phyloP scores from a whole-genome alignment of 192 early-diverging fungal species.

The Coemansia sp. region DNA sequence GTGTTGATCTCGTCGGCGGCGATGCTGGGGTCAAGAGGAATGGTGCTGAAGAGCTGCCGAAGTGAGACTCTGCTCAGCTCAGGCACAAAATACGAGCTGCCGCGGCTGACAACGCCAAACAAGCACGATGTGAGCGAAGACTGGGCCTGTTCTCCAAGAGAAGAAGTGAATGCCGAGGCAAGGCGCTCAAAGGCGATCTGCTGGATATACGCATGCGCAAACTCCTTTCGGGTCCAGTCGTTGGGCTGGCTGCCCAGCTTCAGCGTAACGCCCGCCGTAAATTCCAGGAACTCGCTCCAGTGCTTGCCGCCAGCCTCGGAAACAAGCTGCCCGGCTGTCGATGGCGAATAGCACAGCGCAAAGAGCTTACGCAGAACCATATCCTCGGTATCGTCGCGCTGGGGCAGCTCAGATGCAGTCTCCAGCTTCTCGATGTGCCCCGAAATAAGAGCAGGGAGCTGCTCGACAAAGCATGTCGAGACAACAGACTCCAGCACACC shows the following conservation, averaged over 20 bases:
- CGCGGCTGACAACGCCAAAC: slow-evolving; percentile 23
- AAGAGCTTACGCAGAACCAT: slow-evolving; percentile 30
- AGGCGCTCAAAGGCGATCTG: slow-evolving; percentile 41
- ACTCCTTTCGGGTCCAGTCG: slow-evolving; percentile 9
- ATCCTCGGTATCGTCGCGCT: slow-evolving; percentile 19
- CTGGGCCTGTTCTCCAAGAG: slow-evolving; percentile 11
- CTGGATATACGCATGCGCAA: slow-evolving; percentile 35
- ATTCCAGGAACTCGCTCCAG: slow-evolving; percentile 33
- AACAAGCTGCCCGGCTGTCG: slow-evolving; percentile 14
- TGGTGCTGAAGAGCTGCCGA: slow-evolving; percentile 24
- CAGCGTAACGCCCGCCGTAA: slow-evolving; percentile 14
- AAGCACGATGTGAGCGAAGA: slow-evolving; percentile 27
- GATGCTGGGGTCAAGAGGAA: slow-evolving; percentile 31
- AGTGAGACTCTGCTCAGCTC: slow-evolving; percentile 18
- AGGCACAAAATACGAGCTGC: slow-evolving; percentile 21
- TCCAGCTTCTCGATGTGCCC: slow-evolving; percentile 15
- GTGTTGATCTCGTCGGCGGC: slow-evolving; percentile 27
- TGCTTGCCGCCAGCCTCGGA: background rate
- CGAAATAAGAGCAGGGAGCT: slow-evolving; percentile 33
- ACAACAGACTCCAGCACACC: slow-evolving; percentile 10
- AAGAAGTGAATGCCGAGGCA: slow-evolving; percentile 12
- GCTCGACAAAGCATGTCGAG: slow-evolving; percentile 21
- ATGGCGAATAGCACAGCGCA: slow-evolving; percentile 24
- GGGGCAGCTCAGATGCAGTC: slow-evolving; percentile 3
- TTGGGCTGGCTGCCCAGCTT: background rate